Evolutionary conservation across 2,329 filamentous ascomycete genomes (phyloP).

Genomic region (Ophiostoma populinum): DNA sequence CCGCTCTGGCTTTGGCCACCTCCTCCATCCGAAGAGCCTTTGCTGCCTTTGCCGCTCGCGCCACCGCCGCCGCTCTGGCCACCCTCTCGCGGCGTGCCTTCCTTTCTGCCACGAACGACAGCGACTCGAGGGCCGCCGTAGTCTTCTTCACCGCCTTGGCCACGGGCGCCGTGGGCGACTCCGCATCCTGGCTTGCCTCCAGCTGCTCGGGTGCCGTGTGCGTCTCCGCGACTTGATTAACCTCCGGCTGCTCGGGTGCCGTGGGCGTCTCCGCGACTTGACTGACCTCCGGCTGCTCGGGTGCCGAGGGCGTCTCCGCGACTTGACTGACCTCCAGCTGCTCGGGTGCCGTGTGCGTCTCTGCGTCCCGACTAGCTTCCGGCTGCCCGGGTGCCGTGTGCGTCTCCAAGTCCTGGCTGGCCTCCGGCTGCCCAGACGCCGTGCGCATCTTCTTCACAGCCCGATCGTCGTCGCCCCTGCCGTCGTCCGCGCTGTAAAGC

Average conservation of each 20-base stretch:
- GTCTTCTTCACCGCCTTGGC: conserved; percentile 6
- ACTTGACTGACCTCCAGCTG: not conserved
- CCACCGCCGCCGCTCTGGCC: conserved; percentile 15
- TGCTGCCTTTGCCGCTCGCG: conserved; percentile 11
- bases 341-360: too few relatives aligned
- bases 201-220: too few relatives aligned
- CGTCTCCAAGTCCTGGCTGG: not conserved
- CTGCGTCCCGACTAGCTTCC: too few relatives aligned
- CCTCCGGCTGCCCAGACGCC: conserved; percentile 1
- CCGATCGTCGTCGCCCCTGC: not conserved
- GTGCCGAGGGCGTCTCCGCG: too few relatives aligned
- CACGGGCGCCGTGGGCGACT: not conserved
- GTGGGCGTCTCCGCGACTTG: conserved; percentile 7
- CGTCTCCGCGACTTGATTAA: too few relatives aligned
- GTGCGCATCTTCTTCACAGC: conserved; percentile 8
- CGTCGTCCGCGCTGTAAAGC: conserved; percentile 6
- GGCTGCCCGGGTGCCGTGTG: too few relatives aligned
- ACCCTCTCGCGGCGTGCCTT: conserved; percentile 6
- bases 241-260: conserved; percentile 1
- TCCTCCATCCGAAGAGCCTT: too few relatives aligned
- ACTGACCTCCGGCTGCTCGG: not conserved
- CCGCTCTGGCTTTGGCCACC: too few relatives aligned
- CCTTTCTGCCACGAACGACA: conserved; percentile 4
- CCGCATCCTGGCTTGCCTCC: too few relatives aligned
- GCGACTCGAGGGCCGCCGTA: conserved; percentile 7